Percentiles rank a stretch among this genome's conserved stretches.
These are phyloP conservation scores for Monascus purpureus DNA, from an alignment of 495 filamentous ascomycete species.

Conservation along the genomic window DNA sequence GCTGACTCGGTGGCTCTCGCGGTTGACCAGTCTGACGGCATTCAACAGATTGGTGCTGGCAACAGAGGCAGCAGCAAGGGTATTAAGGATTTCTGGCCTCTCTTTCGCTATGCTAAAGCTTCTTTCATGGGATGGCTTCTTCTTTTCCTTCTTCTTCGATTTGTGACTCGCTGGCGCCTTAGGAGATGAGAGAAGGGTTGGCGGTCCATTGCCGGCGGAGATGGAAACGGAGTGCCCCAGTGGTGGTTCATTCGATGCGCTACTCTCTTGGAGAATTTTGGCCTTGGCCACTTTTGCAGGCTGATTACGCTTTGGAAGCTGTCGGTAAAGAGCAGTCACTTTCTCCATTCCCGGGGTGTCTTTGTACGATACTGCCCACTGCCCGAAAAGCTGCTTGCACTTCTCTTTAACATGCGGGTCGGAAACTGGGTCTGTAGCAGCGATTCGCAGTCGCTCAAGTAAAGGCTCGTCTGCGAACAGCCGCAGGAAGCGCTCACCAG, in stretches of 20 bases:
- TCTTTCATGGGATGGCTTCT: slow-evolving; percentile 22
- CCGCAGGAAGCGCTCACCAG: slow-evolving; percentile 75
- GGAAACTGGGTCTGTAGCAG: slow-evolving; percentile 70
- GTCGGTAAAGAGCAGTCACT: slow-evolving; percentile 68
- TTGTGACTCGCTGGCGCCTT: slow-evolving; percentile 25
- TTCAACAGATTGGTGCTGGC: slow-evolving; percentile 87
- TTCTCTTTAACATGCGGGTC: slow-evolving; percentile 77
- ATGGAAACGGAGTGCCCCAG: slow-evolving; percentile 33
- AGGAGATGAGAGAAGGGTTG: slow-evolving; percentile 21
- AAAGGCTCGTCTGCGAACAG: slow-evolving; percentile 83
- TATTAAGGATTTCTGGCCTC: slow-evolving; percentile 66
- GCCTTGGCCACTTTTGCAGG: slow-evolving; percentile 57
- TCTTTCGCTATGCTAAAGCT: slow-evolving; percentile 61
- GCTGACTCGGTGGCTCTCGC: slow-evolving; percentile 76
- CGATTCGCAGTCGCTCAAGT: slow-evolving; percentile 80
- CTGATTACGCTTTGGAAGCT: slow-evolving; percentile 53
- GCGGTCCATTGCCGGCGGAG: slow-evolving; percentile 25
- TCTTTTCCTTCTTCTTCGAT: slow-evolving; percentile 23
- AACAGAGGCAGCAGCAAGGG: slow-evolving; percentile 73
- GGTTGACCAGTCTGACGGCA: slow-evolving; percentile 77
- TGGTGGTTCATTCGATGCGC: slow-evolving; percentile 44
- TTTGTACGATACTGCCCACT: slow-evolving; percentile 80
- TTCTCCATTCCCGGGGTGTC: slow-evolving; percentile 65
- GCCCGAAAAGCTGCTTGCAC: slow-evolving; percentile 68
- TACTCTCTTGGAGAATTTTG: slow-evolving; percentile 67